phyloP scores from a whole-genome alignment of 2,329 filamentous ascomycete species.

The Didymella lethalis region DNA sequence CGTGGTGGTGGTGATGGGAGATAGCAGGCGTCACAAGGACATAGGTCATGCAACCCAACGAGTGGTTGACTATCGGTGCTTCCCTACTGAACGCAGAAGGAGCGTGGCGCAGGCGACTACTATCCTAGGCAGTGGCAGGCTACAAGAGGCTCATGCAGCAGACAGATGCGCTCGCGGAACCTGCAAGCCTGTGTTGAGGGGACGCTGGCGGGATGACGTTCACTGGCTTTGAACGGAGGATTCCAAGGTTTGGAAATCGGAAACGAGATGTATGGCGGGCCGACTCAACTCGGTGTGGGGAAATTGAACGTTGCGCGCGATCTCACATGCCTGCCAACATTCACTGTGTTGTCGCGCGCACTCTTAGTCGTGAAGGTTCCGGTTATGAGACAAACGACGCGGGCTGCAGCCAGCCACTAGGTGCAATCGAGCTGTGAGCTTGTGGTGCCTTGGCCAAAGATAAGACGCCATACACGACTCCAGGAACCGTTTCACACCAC shows the following conservation, averaged over 20 bases:
- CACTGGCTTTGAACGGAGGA: conserved; percentile 12
- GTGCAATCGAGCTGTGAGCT: conserved; percentile 15
- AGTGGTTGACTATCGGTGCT: conserved; percentile 11
- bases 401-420: conserved; percentile 20
- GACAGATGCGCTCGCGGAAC: conserved; percentile 7
- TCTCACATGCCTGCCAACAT: conserved; percentile 20
- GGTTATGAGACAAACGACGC: conserved; percentile 21
- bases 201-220: conserved; percentile 23
- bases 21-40: conserved; percentile 51
- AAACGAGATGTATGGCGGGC: conserved; percentile 17
- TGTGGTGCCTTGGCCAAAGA: conserved; percentile 21
- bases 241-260: conserved; percentile 21
- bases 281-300: conserved; percentile 18
- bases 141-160: conserved; percentile 13
- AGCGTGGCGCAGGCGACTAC: conserved; percentile 13
- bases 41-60: conserved; percentile 33
- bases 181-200: conserved; percentile 13
- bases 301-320: conserved; percentile 14
- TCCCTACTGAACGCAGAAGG: conserved; percentile 13
- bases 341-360: conserved; percentile 13
- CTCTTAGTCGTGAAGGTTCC: conserved; percentile 18
- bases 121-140: conserved; percentile 23
- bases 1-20: conserved; percentile 26
- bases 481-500: conserved; percentile 12
- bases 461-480: conserved; percentile 19